Evolutionary conservation across 495 filamentous ascomycete genomes (phyloP).

Genomic region (Aspergillus panamensis): DNA sequence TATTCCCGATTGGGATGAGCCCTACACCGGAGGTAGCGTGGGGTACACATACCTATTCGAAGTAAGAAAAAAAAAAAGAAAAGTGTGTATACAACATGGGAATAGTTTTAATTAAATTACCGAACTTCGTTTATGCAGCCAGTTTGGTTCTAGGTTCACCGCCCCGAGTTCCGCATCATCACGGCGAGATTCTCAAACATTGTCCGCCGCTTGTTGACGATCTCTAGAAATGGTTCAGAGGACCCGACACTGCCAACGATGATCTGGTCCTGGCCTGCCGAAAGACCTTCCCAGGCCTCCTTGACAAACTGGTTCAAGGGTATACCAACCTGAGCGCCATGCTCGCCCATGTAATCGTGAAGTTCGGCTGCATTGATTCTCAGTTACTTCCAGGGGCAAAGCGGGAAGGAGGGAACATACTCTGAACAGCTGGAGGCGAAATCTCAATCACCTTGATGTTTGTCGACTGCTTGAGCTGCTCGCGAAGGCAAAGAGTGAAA

Average conservation of each 20-base stretch:
- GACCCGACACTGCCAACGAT: conserved; percentile 29
- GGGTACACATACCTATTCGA: too few species aligned
- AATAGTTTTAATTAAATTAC: neutral
- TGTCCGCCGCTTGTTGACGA: conserved; percentile 35
- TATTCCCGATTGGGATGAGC: conserved; percentile 16
- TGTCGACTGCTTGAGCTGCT: conserved; percentile 50
- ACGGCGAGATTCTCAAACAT: conserved; percentile 31
- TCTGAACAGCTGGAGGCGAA: conserved; percentile 65
- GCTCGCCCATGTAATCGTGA: conserved; percentile 38
- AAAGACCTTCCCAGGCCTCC: conserved; percentile 52
- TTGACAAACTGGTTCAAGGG: conserved; percentile 56
- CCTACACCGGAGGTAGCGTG: conserved; percentile 5
- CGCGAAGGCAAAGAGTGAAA: conserved; percentile 53
- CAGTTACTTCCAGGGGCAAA: neutral
- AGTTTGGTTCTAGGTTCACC: neutral
- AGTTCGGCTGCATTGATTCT: conserved; percentile 30
- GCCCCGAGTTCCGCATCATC: conserved; percentile 14
- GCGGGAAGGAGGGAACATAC: conserved; percentile 16
- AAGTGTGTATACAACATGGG: too few species aligned
- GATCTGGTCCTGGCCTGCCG: conserved; percentile 46
- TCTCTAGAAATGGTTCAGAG: conserved; percentile 29
- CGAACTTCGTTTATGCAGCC: neutral
- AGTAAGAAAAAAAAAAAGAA: neutral
- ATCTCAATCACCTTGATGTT: conserved; percentile 61
- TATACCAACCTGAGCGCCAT: conserved; percentile 52